These are phyloP conservation scores for Asterophora lycoperdoides DNA, from an alignment of 768 basidiomycete species.

Conservation along the genomic window DNA sequence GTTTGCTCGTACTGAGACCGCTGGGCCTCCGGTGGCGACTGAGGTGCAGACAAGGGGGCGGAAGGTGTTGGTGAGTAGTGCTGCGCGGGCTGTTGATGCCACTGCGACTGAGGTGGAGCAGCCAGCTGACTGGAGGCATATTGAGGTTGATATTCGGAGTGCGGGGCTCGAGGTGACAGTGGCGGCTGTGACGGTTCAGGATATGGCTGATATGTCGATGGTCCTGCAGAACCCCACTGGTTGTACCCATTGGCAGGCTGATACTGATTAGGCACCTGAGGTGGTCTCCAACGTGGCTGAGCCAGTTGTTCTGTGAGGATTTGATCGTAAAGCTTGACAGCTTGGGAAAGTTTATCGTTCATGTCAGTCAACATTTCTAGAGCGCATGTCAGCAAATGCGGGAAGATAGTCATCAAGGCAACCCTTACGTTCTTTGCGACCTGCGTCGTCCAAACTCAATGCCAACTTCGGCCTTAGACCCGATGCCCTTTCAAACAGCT, in stretches of 20 bases:
- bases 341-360: constrained; percentile 91
- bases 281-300: constrained; percentile 59
- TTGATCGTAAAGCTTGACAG: constrained; percentile 88
- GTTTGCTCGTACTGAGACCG: constrained; percentile 9
- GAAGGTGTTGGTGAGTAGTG: constrained; percentile 10
- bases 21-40: constrained; percentile 12
- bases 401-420: not conserved
- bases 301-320: constrained; percentile 80
- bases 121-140: constrained; percentile 7
- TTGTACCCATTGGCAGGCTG: constrained; percentile 29
- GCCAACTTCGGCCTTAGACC: constrained; percentile 77
- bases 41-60: constrained; percentile 16
- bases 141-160: constrained; percentile 12
- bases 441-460: constrained; percentile 78
- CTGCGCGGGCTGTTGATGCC: constrained; percentile 16
- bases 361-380: constrained; percentile 86
- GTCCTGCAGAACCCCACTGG: constrained; percentile 31
- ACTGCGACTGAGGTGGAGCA: constrained; percentile 14
- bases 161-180: constrained; percentile 21
- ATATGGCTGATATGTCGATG: constrained; percentile 8
- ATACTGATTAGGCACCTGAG: constrained; percentile 29
- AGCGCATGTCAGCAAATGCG: not conserved
- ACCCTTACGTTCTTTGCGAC: constrained; percentile 72
- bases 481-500: constrained; percentile 81
- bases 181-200: constrained; percentile 14